Evolutionary conservation across 371 early-diverging fungal genomes (phyloP).

Genomic region (Apophysomyces elegans): DNA sequence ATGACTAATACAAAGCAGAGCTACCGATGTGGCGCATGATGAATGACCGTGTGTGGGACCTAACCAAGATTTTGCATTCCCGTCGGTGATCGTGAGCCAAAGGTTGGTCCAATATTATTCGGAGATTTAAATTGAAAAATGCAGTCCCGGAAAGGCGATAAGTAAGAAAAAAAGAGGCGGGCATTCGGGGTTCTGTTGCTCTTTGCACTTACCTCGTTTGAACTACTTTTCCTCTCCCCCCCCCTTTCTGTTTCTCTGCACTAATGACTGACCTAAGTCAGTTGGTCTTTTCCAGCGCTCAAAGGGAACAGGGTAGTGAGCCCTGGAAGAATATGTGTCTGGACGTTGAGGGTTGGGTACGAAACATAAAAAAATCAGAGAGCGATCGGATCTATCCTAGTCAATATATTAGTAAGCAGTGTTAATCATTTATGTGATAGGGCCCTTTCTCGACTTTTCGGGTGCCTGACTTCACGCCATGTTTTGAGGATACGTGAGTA

Average conservation of each 20-base stretch:
- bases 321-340: conserved; percentile 33
- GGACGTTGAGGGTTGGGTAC: conserved; percentile 52
- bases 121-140: conserved; percentile 1
- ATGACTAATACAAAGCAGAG: too few species aligned
- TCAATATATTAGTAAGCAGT: neutral
- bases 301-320: neutral
- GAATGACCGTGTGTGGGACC: too few species aligned
- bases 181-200: too few species aligned
- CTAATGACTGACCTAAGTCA: conserved; percentile 26
- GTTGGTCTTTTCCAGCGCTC: conserved; percentile 18
- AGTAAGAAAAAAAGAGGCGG: neutral
- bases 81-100: too few species aligned
- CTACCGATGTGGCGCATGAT: too few species aligned
- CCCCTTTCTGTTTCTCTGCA: conserved; percentile 13
- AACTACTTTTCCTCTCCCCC: conserved; percentile 3
- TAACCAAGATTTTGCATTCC: too few species aligned
- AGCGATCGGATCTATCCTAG: neutral
- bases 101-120: neutral
- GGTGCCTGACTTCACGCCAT: conserved; percentile 73
- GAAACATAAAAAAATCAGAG: neutral
- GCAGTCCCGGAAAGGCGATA: neutral
- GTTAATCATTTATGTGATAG: conserved; percentile 33
- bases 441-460: conserved; percentile 68
- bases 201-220: neutral
- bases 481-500: conserved; percentile 72